Base-by-base conservation (phyloP, 164 flowering plant genomes). In the Protea cynaroides region DNA sequence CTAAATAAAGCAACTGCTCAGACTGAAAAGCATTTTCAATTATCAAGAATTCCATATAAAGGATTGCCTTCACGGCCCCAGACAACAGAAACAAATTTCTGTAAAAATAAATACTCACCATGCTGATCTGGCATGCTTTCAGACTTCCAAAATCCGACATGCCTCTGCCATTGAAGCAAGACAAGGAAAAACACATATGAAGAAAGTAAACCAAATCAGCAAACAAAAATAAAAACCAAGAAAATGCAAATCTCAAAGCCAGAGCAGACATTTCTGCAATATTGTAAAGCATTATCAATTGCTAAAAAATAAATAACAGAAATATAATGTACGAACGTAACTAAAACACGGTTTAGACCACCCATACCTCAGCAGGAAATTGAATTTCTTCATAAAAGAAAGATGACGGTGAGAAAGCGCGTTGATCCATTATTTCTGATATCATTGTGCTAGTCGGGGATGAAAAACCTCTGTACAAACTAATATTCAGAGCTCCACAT, bases 131-230 rank as follows among this genome's bases (percentile, higher is more conserved):
- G 52, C 70, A 66, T 53, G 22, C 71, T 62, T 56, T 81, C 84
- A 22, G 78, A 63, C 71, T 82, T 86, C 86, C 85, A 80, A 51
- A 83, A 79, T 18, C 87, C 89, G 64, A 79, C 66, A 58, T 82
- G 84, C 68, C 85, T 79, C 94, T 82, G 87, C 67, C 58, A 29
- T 29, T 29, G 34, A 72, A 76, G 55, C 2, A 47, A 24, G 38
- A 38, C 18, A n/a, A n/a, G 34, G 36, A 18, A 25, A n/a, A 37
- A 19, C 37, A 18, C 1, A 12, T n/a, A 9, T 22, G 11, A 4
- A 8, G 10, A 24, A 63, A 7, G 34, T 19, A 53, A 25, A 52
- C 18, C 11, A 37, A 17, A 3, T 25, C 23, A 0, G 19, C 12
- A 23, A 36, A 15, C 17, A 67, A 61, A 61, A 8, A 51, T 56